These are phyloP conservation scores for Camelina sativa DNA, from an alignment of 345 rosid species.

Conservation along the genomic window DNA sequence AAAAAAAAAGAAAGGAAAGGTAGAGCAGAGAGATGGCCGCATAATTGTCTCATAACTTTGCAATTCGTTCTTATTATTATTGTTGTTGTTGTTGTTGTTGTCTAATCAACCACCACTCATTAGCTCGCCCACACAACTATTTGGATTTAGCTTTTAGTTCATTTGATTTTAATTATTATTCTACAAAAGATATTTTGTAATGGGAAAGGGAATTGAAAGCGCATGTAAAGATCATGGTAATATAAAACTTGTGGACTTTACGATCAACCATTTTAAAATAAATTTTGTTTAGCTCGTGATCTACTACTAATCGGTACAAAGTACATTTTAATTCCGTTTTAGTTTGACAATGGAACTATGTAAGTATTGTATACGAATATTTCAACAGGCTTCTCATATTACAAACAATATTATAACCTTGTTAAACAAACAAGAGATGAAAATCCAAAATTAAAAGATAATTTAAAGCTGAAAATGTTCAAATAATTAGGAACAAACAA, in stretches of 20 bases:
- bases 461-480: neutral
- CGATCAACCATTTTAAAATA: neutral
- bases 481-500: conserved; percentile 33
- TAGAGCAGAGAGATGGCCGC: conserved; percentile 27
- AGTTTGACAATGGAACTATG: neutral
- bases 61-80: conserved; percentile 7
- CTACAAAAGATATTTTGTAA: conserved; percentile 8
- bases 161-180: neutral
- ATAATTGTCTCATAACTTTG: conserved; percentile 29
- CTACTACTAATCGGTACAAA: neutral
- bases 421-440: neutral
- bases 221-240: neutral
- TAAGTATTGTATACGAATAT: too few relatives aligned
- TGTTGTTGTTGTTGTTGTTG: conserved; percentile 29
- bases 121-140: conserved; percentile 27
- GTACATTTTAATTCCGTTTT: too few relatives aligned
- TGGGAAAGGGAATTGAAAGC: neutral
- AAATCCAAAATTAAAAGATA: conserved; percentile 6
- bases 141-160: conserved; percentile 28
- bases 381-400: neutral
- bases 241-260: neutral
- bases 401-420: neutral
- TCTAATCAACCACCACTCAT: conserved; percentile 45
- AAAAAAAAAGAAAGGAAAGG: conserved; percentile 1
- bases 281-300: neutral